Evolutionary conservation across 331 rosid genomes (phyloP), one percentile per base, ranked within the genome.

Genomic region (Dryas integrifolia): DNA sequence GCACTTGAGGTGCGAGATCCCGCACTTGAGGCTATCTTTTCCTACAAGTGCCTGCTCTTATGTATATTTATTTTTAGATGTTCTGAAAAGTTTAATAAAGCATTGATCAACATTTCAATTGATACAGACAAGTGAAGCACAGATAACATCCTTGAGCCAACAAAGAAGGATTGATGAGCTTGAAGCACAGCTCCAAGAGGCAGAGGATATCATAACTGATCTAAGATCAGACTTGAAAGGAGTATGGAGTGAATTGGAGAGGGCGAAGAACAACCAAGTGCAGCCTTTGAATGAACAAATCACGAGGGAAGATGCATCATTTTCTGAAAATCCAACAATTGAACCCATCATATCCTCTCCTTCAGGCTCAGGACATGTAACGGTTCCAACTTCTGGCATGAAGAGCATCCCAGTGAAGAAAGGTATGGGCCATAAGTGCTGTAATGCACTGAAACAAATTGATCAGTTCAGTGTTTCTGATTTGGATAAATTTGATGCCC

Each of bases 151-250:
- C 24, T 75, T 73, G 64, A 78, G 72, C 58, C 81, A 88, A 56
- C 82, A 79, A 71, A 83, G 72, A 71, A 86, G 77, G 76, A 82
- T 88, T 43, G 87, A 83, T n/a, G 96, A 85, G 84, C 90, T 87
- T 75, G 87, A 86, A 78, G 84, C 86, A 0, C 90, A 84, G 72
- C 82, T 87, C 50, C 67, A 80, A 48, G 92, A 88, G 80, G 93
- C 93, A 15, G 90, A 92, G 81, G 88, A 80, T 65, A 74, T 86
- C 38, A 81, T 87, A 73, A 82, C 82, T 18, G 90, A 88, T 78
- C 89, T 92, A 76, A 80, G 97, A 82, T 79, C 58, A 16, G 92
- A 89, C 75, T 72, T 92, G 85, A 82, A 76, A 73, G 79, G 67
- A 43, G 82, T 79, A n/a, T 74, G 77, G 76, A 71, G 56, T 38